These are phyloP conservation scores for Epichloe glyceriae DNA, from an alignment of 2,329 filamentous ascomycete species.

Conservation along the genomic window DNA sequence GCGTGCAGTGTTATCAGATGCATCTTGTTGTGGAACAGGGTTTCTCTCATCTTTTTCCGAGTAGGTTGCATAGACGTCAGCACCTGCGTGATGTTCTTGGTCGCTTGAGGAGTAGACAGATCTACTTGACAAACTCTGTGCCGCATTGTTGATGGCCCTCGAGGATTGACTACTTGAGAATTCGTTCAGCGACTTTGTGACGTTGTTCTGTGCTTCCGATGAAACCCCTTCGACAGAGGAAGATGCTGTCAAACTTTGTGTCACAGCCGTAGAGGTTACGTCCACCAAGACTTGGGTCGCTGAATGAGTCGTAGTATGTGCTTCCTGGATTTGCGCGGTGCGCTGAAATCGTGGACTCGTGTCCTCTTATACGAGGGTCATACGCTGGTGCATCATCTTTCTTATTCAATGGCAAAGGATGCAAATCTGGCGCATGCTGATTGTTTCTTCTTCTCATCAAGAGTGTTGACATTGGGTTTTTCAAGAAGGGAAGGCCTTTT, in stretches of 20 bases:
- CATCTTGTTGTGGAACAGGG: neutral
- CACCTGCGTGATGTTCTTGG: neutral
- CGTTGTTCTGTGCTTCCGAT: neutral
- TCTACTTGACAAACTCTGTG: neutral
- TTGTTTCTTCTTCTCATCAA: conserved; percentile 43
- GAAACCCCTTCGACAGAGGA: conserved; percentile 7
- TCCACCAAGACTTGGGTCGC: neutral
- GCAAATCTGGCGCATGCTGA: conserved; percentile 32
- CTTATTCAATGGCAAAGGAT: conserved; percentile 26
- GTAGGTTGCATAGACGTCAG: too few species aligned
- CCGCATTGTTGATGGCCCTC: neutral
- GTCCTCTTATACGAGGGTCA: conserved; percentile 52
- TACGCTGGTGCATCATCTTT: conserved; percentile 34
- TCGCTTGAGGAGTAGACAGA: neutral
- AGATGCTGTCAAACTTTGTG: conserved; percentile 7
- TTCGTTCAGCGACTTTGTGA: neutral
- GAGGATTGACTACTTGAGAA: neutral
- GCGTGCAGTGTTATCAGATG: neutral
- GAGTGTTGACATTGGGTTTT: conserved; percentile 46
- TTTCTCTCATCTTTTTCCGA: neutral
- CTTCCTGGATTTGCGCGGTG: conserved; percentile 29
- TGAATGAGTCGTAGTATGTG: neutral
- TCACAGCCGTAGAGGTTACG: neutral
- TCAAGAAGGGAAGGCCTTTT: conserved; percentile 43
- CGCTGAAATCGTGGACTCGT: conserved; percentile 53